Evolutionary conservation across 106 monocot species (phyloP).

Genomic region (Allium cepa): DNA sequence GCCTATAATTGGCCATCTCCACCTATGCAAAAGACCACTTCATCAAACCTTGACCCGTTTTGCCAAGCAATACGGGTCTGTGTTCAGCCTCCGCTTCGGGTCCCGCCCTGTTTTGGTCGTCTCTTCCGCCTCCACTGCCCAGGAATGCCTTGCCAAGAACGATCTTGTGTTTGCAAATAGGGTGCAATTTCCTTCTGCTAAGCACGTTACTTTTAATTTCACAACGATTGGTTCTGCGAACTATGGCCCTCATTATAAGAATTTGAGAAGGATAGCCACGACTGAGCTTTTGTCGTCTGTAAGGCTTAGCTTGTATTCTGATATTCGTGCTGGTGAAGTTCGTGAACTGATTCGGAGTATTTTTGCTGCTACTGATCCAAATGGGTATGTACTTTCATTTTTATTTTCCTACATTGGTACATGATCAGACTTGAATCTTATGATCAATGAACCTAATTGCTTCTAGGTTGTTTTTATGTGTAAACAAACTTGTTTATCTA

Average conservation of each 20-base stretch:
- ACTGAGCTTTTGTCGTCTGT: background rate
- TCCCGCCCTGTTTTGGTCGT: background rate
- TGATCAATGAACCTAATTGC: too few relatives aligned
- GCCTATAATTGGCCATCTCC: slow-evolving; percentile 16
- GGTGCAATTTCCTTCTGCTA: background rate
- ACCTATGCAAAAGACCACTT: slow-evolving; percentile 12
- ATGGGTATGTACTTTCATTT: too few relatives aligned
- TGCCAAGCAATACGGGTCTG: slow-evolving; percentile 26
- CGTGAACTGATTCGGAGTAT: too few relatives aligned
- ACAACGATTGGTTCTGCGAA: background rate
- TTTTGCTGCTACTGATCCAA: too few relatives aligned
- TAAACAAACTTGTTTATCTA: too few relatives aligned
- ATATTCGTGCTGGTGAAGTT: too few relatives aligned
- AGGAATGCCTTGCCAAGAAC: background rate
- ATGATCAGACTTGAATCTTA: too few relatives aligned
- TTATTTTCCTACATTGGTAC: too few relatives aligned
- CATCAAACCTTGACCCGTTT: slow-evolving; percentile 13
- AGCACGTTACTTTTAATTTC: background rate
- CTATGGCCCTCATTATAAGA: background rate
- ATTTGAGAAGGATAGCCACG: background rate
- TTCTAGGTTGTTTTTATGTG: too few relatives aligned
- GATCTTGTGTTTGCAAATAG: background rate
- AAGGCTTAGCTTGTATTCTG: too few relatives aligned
- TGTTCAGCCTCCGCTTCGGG: slow-evolving; percentile 10
- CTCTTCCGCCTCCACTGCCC: background rate